Evolutionary conservation across 139 green algal genomes (phyloP), one percentile per base, ranked within the genome.

Genomic region (Coccomyxa sp.): DNA sequence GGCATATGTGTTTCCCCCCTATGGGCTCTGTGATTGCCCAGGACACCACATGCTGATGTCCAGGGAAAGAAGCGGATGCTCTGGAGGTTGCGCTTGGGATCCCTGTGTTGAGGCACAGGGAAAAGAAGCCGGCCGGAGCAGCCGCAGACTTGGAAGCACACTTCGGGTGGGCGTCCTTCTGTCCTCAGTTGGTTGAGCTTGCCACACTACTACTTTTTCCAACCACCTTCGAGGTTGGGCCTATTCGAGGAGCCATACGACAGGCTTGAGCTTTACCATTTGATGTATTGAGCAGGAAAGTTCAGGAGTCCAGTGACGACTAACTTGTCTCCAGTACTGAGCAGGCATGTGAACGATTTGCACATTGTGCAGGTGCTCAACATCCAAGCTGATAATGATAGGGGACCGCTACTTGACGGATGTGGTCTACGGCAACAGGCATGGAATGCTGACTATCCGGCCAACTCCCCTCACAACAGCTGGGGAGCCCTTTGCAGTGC

Each of bases 331-430:
- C 1, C 63, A 71, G 63, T 9, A 71, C 9, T 71, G 63, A 15
- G 21, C 63, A 25, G 63, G 18, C 21, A 28, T 71, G 63, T 21
- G 9, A 71, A 25, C 1, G 63, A 71, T 1, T 28, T 25, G 63
- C 63, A 71, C 18, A 71, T 9, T 71, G 63, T 31, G 27, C 89
- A 93, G 92, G 32, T 97, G 91, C 81, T 59, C 75, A 28, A 87
- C 88, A 10, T 51, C 91, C 4, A 79, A 94, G 66, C 85, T 98
- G 31, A 80, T 97, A 13, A 96, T 97, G 87, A 86, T 98, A 0
- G 95, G 95, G 0, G 95, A 98, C 91, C 81, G 95, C 15, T 97
- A 95, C 82, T 86, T 98, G n/a, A 98, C 95, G 10, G 95, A 98
- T 75, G 82, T 97, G 0, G 94, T 94, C 17, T 98, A 94, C 86